Conservation (phyloP, 139 green algal genomes). For the Coccomyxa sp. region DNA sequence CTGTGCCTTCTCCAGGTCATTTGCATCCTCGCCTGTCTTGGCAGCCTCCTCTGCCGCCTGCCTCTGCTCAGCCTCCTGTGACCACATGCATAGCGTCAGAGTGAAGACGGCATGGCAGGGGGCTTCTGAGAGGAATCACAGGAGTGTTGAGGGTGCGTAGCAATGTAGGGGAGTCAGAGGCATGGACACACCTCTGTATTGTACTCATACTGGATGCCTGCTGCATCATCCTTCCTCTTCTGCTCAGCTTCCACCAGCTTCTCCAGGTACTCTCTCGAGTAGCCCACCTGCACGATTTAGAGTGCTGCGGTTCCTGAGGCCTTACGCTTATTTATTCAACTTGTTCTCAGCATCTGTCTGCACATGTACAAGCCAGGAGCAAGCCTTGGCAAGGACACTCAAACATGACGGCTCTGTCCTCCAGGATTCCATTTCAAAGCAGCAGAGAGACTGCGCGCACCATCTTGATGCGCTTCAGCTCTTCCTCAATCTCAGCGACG, state of each 20-base stretch:
- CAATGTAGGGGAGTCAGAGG: too few species aligned
- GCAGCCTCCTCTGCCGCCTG: background rate
- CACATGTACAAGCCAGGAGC: too few species aligned
- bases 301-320: too few species aligned
- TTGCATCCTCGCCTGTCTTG: background rate
- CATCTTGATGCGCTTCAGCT: constrained; percentile 15
- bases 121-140: too few species aligned
- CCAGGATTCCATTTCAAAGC: too few species aligned
- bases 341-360: too few species aligned
- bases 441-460: background rate
- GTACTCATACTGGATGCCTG: constrained; percentile 2
- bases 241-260: constrained; percentile 15
- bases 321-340: too few species aligned
- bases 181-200: constrained; percentile 12
- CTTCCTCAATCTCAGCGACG: constrained; percentile 6
- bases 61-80: background rate
- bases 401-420: too few species aligned
- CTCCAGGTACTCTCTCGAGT: constrained; percentile 5
- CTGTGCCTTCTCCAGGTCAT: constrained; percentile 39
- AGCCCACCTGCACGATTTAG: constrained; percentile 4
- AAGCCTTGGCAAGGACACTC: too few species aligned
- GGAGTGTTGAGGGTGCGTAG: too few species aligned
- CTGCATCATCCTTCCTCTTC: background rate
- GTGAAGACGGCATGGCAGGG: too few species aligned
- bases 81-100: background rate